These are phyloP conservation scores for Spatholobus suberectus DNA, from an alignment of 306 rosid species.

Conservation along the genomic window DNA sequence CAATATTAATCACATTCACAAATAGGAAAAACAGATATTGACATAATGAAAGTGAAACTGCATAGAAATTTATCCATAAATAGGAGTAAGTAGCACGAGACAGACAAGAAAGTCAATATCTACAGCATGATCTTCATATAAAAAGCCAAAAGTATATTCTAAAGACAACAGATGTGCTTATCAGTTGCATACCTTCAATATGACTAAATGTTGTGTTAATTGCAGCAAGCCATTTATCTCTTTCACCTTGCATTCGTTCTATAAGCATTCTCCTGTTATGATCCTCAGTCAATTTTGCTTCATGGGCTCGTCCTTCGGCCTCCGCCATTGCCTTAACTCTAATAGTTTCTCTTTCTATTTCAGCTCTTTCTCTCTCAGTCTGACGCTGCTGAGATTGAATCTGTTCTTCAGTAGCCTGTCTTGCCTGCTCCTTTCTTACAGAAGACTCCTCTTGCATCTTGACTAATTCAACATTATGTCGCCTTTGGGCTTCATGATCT, in stretches of 20 bases:
- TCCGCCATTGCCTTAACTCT: slow-evolving; percentile 93
- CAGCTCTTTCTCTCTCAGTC: slow-evolving; percentile 92
- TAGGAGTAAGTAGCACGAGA: background rate
- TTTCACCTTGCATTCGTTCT: slow-evolving; percentile 89
- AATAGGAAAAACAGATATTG: slow-evolving; percentile 6
- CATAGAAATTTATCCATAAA: background rate
- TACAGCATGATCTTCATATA: background rate
- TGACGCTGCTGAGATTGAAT: slow-evolving; percentile 88
- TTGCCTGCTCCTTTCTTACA: slow-evolving; percentile 80
- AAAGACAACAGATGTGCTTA: slow-evolving; percentile 9
- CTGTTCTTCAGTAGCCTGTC: slow-evolving; percentile 91
- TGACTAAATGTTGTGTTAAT: slow-evolving; percentile 92
- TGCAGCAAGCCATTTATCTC: slow-evolving; percentile 99
- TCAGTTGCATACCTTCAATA: slow-evolving; percentile 76
- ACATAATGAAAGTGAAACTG: background rate
- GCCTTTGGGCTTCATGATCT: slow-evolving; percentile 91
- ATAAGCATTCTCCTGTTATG: slow-evolving; percentile 88
- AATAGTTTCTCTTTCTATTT: slow-evolving; percentile 89
- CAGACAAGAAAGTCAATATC: slow-evolving; percentile 12
- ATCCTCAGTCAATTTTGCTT: slow-evolving; percentile 87
- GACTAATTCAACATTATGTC: slow-evolving; percentile 86
- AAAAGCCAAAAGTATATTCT: slow-evolving; percentile 27
- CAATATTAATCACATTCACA: background rate
- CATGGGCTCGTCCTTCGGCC: slow-evolving; percentile 92
- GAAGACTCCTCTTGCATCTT: slow-evolving; percentile 95